phyloP scores from a whole-genome alignment of 108 stramenopile species.

The Stephanodiscus triporus region DNA sequence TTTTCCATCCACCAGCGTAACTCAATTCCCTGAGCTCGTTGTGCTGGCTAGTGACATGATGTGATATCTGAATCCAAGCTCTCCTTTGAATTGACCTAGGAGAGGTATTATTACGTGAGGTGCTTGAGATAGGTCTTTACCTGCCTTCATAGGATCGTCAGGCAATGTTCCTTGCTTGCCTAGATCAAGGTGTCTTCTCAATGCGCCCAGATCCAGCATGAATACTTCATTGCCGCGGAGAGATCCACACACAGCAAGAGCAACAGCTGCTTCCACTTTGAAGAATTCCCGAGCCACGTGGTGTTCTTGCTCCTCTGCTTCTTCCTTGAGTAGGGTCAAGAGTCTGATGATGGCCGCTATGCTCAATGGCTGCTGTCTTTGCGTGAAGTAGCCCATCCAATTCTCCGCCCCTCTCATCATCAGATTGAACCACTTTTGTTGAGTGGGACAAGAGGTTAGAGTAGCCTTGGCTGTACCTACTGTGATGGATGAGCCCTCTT shows the following conservation, averaged over 20 bases:
- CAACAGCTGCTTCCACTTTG: conserved; percentile 14
- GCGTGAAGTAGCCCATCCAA: conserved; percentile 21
- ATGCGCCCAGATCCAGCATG: conserved; percentile 4
- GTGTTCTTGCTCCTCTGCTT: too few species aligned
- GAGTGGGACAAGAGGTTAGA: too few species aligned
- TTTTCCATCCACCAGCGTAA: too few species aligned
- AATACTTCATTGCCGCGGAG: conserved; percentile 19
- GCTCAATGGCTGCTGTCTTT: conserved; percentile 3
- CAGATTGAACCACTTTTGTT: too few species aligned
- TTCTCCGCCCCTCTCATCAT: too few species aligned
- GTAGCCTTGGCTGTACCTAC: background rate
- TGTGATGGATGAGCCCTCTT: conserved; percentile 6
- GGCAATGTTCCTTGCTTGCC: too few species aligned
- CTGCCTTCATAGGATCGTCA: too few species aligned
- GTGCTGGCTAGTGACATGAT: conserved; percentile 16
- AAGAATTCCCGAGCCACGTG: background rate
- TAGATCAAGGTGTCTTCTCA: background rate
- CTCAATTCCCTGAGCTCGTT: conserved; percentile 15
- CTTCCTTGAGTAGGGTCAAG: conserved; percentile 7
- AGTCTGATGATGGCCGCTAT: conserved; percentile 1
- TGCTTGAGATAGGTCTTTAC: too few species aligned
- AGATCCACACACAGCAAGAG: conserved; percentile 11
- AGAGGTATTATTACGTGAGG: too few species aligned
- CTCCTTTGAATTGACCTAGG: too few species aligned
- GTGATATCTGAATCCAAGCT: too few species aligned